phyloP scores from a whole-genome alignment of 2,329 filamentous ascomycete genomes.

The Fusarium subglutinans region DNA sequence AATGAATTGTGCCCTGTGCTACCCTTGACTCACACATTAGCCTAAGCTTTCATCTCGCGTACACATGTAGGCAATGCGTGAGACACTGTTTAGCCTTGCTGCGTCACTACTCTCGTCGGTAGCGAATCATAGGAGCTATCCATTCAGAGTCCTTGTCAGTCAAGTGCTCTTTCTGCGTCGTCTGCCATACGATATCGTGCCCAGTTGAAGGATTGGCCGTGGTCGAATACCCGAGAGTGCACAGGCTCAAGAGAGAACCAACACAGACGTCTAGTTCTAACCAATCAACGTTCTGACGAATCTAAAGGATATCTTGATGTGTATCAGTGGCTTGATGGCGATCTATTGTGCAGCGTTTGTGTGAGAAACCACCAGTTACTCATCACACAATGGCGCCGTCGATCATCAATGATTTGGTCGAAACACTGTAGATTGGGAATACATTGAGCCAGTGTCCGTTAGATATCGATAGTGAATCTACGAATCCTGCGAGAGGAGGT shows the following conservation, averaged over 20 bases:
- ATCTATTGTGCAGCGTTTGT: constrained; percentile 1
- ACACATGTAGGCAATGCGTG: not conserved
- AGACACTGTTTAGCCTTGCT: constrained; percentile 15
- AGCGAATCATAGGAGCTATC: not conserved
- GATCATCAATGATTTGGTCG: constrained; percentile 1
- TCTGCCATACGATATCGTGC: not conserved
- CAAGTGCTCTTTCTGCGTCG: not conserved
- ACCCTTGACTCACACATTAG: not conserved
- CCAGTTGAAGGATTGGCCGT: not conserved
- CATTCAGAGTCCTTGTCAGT: not conserved
- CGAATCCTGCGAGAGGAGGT: not conserved
- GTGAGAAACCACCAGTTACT: constrained; percentile 3
- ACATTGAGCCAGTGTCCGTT: not conserved
- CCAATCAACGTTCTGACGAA: not conserved
- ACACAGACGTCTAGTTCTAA: not conserved
- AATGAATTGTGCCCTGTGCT: constrained; percentile 6
- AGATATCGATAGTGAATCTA: not conserved
- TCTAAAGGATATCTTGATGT: not conserved
- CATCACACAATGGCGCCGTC: constrained; percentile 20
- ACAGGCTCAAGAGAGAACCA: not conserved
- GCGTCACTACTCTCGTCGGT: not conserved
- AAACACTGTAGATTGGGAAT: constrained; percentile 1
- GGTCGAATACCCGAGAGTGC: constrained; percentile 5
- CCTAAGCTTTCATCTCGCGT: constrained; percentile 4
- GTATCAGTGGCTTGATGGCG: constrained; percentile 17